These are phyloP conservation scores for Samsoniella hepiali DNA, from an alignment of 2,329 filamentous ascomycete species.

Conservation along the genomic window DNA sequence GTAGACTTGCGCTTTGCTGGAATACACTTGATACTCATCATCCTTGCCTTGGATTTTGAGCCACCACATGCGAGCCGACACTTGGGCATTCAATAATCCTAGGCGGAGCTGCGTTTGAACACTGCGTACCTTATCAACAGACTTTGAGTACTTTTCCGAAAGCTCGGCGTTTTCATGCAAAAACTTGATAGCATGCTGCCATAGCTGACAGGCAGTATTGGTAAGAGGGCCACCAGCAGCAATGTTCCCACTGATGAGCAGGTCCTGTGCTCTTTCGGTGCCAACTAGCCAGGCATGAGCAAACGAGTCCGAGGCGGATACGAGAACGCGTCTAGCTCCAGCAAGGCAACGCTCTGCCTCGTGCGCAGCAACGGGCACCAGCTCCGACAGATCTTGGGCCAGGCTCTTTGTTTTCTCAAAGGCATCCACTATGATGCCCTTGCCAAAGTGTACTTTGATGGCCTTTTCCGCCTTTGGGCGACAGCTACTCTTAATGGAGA, in stretches of 20 bases:
- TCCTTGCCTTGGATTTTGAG: slow-evolving; percentile 49
- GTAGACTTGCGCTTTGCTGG: slow-evolving; percentile 44
- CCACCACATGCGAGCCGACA: slow-evolving; percentile 56
- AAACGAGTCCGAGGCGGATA: slow-evolving; percentile 30
- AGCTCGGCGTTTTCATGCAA: not conserved
- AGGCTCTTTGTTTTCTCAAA: slow-evolving; percentile 44
- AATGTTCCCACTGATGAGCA: slow-evolving; percentile 1
- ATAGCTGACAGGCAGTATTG: not conserved
- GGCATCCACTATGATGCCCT: slow-evolving; percentile 42
- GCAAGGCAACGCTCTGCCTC: slow-evolving; percentile 38
- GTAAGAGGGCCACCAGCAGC: not conserved
- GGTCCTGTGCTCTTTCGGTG: slow-evolving; percentile 4
- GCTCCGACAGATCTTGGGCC: slow-evolving; percentile 39
- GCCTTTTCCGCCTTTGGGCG: slow-evolving; percentile 60
- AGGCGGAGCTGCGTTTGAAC: slow-evolving; percentile 42
- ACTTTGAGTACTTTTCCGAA: slow-evolving; percentile 23
- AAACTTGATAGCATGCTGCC: not conserved
- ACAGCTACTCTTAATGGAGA: slow-evolving; percentile 56
- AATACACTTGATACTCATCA: slow-evolving; percentile 45
- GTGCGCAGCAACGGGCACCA: slow-evolving; percentile 39
- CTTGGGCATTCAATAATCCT: slow-evolving; percentile 50
- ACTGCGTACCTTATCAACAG: not conserved
- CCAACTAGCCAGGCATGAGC: slow-evolving; percentile 19
- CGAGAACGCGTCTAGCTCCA: slow-evolving; percentile 33
- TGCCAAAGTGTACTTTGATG: slow-evolving; percentile 59